Base-by-base conservation (phyloP, 2,329 filamentous ascomycete genomes). In the Fusarium sororula region DNA sequence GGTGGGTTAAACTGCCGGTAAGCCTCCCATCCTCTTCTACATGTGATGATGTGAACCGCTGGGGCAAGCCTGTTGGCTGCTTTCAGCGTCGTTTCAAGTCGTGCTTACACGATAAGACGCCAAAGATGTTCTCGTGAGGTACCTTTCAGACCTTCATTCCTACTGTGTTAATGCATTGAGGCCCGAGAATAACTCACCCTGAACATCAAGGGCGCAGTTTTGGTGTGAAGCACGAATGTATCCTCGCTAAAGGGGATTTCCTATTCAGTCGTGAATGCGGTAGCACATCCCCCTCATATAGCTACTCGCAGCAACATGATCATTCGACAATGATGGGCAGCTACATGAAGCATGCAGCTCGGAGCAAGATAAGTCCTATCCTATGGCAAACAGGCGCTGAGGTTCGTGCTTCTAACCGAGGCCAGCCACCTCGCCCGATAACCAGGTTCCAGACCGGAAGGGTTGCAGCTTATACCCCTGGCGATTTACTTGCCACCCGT, bases 401-500 rank as follows among this genome's bases (percentile, higher is more conserved):
- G 67, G 37, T 47, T 71, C 15, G 22, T 47, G 18, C 35, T 76
- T 38, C 74, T 71, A 24, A 18, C 51, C 5, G 42, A 63, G 39
- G 62, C 68, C 7, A 51, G 48, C 15, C 59, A 55, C 18, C 59
- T 63, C 42, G 65, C 70, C 20, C 53, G 71, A 20, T 37, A 71
- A 15, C 42, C 73, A 28, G 55, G 65, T 7, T 24, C 53, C 24
- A 54, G 22, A 7, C 63, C 53, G 38, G 61, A 68, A 12, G 57
- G 66, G 18, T 35, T 75, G 15, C 38, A 67, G 37, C 63, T 72
- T n/a, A 41, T 72, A 28, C 71, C 74, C 28, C 53, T 76, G 10
- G 67, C 55, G 14, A 66, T 77, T 64, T 42, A 51, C 28, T 37
- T 75, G 39, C 72, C 74, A n/a, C 61, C 66, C 30, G 63, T 50